These are phyloP conservation scores for Periglandula ipomoeae DNA, from an alignment of 2,329 filamentous ascomycete genomes.

Conservation along the genomic window DNA sequence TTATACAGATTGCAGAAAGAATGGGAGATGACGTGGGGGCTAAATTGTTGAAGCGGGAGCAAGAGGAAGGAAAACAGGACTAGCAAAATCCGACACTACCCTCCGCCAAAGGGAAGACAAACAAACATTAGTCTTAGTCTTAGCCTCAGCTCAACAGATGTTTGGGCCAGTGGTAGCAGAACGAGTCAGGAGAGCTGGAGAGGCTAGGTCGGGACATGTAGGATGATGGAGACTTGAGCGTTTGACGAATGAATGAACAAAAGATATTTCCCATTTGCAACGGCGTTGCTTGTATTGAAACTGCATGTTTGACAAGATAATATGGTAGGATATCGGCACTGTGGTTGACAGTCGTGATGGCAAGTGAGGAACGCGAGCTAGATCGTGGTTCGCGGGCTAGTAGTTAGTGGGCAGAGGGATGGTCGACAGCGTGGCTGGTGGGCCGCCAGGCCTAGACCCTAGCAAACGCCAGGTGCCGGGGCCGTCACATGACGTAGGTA, in stretches of 20 bases:
- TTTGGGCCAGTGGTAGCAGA: background rate
- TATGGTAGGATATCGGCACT: no score
- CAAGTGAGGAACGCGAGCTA: no score
- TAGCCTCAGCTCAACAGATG: no score
- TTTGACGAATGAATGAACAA: background rate
- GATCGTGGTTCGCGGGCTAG: no score
- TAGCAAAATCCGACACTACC: background rate
- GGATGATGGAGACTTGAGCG: background rate
- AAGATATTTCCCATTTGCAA: background rate
- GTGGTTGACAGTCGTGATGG: no score
- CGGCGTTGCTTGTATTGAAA: background rate
- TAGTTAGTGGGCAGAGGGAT: no score
- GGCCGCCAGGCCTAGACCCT: no score
- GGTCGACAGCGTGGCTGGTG: no score
- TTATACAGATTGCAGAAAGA: slow-evolving; percentile 1
- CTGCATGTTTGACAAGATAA: background rate
- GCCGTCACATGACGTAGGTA: no score
- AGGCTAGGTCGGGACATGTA: background rate
- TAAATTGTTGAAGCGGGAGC: background rate
- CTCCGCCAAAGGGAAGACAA: no score
- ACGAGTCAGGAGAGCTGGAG: background rate
- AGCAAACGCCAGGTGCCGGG: no score
- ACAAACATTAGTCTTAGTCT: no score
- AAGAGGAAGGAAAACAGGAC: background rate
- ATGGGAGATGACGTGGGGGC: background rate